Evolutionary conservation across 2,329 filamentous ascomycete genomes (phyloP).

Genomic region (Ciborinia camelliae): DNA sequence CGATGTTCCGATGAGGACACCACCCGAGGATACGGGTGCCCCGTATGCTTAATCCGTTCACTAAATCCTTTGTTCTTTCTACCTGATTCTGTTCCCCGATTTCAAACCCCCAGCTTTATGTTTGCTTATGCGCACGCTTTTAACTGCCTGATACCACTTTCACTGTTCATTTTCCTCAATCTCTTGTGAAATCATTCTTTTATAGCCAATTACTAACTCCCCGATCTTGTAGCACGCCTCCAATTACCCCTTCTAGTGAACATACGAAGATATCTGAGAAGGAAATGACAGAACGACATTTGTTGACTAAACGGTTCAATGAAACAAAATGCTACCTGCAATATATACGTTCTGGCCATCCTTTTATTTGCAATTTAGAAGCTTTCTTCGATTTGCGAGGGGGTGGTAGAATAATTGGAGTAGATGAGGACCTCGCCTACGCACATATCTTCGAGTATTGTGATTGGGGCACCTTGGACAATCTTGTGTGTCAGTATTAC

Average conservation of each 20-base stretch:
- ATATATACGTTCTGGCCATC: conserved; percentile 4
- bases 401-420: neutral
- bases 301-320: neutral
- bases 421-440: neutral
- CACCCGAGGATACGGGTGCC: too few species aligned
- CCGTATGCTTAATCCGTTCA: neutral
- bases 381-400: neutral
- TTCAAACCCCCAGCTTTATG: neutral
- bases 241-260: neutral
- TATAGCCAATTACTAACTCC: neutral
- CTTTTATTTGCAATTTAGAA: conserved; percentile 1
- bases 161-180: neutral
- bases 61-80: neutral
- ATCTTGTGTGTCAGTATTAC: neutral
- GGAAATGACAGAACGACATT: neutral
- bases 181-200: neutral
- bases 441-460: conserved; percentile 9
- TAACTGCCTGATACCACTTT: neutral
- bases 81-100: neutral
- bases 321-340: conserved; percentile 12
- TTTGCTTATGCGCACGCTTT: neutral
- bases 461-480: neutral
- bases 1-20: too few species aligned
- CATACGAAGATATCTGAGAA: neutral
- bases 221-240: neutral